These are phyloP conservation scores for Pneumocystis jirovecii DNA, from an alignment of 1,139 yeast genomes.

Conservation along the genomic window DNA sequence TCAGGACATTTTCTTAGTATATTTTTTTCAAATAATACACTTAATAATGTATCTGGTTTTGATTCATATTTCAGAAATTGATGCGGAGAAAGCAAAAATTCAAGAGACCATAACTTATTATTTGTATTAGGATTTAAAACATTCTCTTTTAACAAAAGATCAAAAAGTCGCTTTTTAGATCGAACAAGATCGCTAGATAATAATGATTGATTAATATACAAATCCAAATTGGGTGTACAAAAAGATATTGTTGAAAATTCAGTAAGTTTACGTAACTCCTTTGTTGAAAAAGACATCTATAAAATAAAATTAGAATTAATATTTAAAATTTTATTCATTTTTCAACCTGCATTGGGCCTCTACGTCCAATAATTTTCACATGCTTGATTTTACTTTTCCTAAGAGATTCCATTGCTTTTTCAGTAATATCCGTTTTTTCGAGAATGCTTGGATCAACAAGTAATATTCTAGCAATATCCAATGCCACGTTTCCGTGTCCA, in stretches of 20 bases:
- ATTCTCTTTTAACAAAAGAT: slow-evolving; percentile 37
- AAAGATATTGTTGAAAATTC: slow-evolving; percentile 48
- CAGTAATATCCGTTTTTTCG: slow-evolving; percentile 55
- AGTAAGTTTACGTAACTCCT: slow-evolving; percentile 74
- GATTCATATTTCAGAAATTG: slow-evolving; percentile 30
- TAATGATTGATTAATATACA: slow-evolving; percentile 25
- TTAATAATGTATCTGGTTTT: slow-evolving; percentile 21
- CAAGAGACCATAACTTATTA: slow-evolving; percentile 23
- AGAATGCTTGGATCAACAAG: slow-evolving; percentile 40
- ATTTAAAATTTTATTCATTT: not conserved
- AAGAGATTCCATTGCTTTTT: slow-evolving; percentile 42
- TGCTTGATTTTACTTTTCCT: slow-evolving; percentile 38
- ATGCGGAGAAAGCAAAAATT: slow-evolving; percentile 54
- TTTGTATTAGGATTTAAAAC: slow-evolving; percentile 16
- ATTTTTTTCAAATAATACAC: slow-evolving; percentile 39
- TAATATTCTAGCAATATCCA: slow-evolving; percentile 74
- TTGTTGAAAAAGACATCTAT: slow-evolving; percentile 81
- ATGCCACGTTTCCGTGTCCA: slow-evolving; percentile 98
- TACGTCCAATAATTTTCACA: slow-evolving; percentile 66
- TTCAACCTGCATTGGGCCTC: slow-evolving; percentile 41
- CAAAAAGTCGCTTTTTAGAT: slow-evolving; percentile 52
- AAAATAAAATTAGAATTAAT: slow-evolving; percentile 16
- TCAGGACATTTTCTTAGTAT: slow-evolving; percentile 25
- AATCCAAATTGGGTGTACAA: slow-evolving; percentile 35
- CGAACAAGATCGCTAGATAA: slow-evolving; percentile 38